Conservation (phyloP, 306 rosid species). For the Abrus pulchellus region DNA sequence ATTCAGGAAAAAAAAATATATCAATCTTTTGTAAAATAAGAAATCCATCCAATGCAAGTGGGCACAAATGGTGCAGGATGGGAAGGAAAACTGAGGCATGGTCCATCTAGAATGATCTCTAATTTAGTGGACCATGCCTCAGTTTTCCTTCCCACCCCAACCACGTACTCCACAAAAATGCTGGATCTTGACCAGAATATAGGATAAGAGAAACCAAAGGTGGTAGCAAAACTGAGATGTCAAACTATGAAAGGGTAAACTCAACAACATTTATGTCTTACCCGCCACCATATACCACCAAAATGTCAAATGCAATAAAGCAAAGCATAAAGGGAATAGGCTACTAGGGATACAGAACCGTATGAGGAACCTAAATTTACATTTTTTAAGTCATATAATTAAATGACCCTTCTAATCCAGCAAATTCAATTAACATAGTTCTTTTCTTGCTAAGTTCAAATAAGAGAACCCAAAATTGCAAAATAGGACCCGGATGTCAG, state of each 20-base stretch:
- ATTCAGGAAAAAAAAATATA: no score
- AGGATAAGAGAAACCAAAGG: neutral
- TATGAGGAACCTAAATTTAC: constrained; percentile 72
- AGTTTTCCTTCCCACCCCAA: no score
- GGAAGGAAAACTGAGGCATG: no score
- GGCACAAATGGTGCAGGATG: no score
- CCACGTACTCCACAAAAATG: no score
- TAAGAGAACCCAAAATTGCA: constrained; percentile 65
- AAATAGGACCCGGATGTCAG: constrained; percentile 32
- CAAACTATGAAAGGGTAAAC: constrained; percentile 54
- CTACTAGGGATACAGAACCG: constrained; percentile 48
- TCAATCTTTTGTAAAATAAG: no score
- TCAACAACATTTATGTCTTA: constrained; percentile 57
- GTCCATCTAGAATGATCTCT: no score
- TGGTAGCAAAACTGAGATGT: constrained; percentile 57
- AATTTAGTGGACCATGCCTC: no score
- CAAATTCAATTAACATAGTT: constrained; percentile 66
- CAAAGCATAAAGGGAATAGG: constrained; percentile 34
- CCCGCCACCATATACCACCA: constrained; percentile 61
- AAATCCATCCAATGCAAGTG: no score
- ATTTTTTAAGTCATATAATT: constrained; percentile 49
- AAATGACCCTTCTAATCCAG: constrained; percentile 52
- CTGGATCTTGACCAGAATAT: neutral
- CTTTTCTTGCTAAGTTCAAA: constrained; percentile 61
- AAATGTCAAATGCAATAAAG: constrained; percentile 37